Evolutionary conservation across 1,284 basidiomycete species (phyloP).

Genomic region (Serendipita sp.): DNA sequence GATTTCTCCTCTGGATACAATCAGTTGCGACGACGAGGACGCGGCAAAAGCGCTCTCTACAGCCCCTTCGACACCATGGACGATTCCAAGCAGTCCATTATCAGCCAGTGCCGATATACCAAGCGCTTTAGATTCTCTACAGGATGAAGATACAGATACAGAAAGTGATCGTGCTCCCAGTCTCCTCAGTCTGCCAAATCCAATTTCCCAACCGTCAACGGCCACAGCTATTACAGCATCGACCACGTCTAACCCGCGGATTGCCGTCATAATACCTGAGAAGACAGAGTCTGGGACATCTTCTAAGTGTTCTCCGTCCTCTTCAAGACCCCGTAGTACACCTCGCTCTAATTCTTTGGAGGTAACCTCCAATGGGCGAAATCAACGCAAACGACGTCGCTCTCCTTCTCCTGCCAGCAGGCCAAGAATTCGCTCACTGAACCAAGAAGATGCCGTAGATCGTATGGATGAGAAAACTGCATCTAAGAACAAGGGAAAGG

Average conservation of each 20-base stretch:
- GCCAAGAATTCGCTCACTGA: not conserved
- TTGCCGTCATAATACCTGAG: not conserved
- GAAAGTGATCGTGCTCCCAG: not conserved
- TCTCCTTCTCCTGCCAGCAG: not conserved
- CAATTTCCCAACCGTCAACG: not conserved
- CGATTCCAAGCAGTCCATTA: conserved; percentile 1
- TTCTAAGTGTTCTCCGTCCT: not conserved
- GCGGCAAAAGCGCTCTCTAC: not conserved
- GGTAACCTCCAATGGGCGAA: not conserved
- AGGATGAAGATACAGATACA: not conserved
- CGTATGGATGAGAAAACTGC: not conserved
- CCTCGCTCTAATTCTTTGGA: not conserved
- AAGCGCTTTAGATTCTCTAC: not conserved
- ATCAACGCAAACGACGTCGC: not conserved
- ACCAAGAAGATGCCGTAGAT: not conserved
- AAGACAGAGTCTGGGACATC: not conserved
- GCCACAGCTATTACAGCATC: not conserved
- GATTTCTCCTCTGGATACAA: not conserved
- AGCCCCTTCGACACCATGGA: not conserved
- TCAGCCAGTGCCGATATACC: not conserved
- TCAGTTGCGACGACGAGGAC: not conserved
- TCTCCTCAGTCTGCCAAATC: not conserved
- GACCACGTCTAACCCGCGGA: not conserved
- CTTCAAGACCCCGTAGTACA: not conserved
- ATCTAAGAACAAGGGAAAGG: not conserved